Base-by-base conservation (phyloP, 345 rosid genomes). In the Rhizophora apiculata region DNA sequence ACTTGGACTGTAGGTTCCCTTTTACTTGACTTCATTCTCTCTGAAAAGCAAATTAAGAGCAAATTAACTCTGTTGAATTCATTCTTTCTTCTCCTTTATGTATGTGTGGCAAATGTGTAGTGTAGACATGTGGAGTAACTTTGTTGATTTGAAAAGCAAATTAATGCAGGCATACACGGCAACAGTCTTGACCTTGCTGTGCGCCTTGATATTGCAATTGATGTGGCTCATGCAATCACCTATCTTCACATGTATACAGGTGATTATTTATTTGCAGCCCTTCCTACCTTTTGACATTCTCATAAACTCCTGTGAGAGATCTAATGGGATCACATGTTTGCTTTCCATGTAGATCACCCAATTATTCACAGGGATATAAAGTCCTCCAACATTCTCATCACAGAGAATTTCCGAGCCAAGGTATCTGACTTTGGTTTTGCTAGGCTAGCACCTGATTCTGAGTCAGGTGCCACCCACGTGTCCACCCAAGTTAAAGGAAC, bases 401-500 rank as follows among this genome's bases (percentile, higher is more conserved):
- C 96, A 0, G 96, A 89, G 65, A 95, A 84, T 36, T 82, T 85
- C 73, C 88, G 97, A 78, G 96, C 96, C 61, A 95, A 95, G 79
- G 99, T 91, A 46, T 83, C 96, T 2, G 96, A 91, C 72, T 95
- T 91, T 62, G 99, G 97, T 15, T 94, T 94, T 70, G 92, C 99
- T 16, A 87, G 99, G 73, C 59, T 82, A 64, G 96, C 89, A 63
- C 96, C 97, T 20, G 90, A 95, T 59, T 16, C 32, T 0, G 96
- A 89, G 6, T 89, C 96, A 10, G 99, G 96, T 66, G 89, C 82
- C 65, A 88, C 99, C 26, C 96, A 90, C 79, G 92, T 92, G 60
- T 95, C 96, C 3, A 95, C 99, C 37, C 99, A 95, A 84, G 96
- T 95, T 65, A 95, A 92, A 84, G 99, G 96, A 80, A 95, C 97